Conservation (phyloP, 306 rosid genomes). For the Prunus armeniaca region DNA sequence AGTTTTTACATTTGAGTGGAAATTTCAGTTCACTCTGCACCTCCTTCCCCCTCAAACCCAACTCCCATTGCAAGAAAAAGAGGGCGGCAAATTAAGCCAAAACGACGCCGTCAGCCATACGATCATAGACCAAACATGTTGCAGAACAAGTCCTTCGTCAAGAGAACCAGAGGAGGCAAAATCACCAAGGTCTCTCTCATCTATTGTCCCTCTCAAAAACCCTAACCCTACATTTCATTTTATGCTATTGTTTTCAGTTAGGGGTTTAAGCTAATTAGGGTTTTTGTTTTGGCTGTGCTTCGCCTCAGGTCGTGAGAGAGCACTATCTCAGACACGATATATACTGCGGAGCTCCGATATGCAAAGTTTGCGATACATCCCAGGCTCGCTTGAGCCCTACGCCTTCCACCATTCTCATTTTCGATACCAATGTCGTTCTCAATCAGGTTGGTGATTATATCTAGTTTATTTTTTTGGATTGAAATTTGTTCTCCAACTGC, state of each 20-base stretch:
- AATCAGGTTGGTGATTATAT: slow-evolving; percentile 45
- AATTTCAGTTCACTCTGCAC: background rate
- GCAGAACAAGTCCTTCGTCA: slow-evolving; percentile 76
- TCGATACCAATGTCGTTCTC: slow-evolving; percentile 94
- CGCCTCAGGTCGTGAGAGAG: slow-evolving; percentile 73
- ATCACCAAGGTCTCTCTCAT: slow-evolving; percentile 55
- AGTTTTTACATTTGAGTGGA: background rate
- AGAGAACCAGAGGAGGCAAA: slow-evolving; percentile 77
- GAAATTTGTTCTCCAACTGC: background rate
- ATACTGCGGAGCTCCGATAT: slow-evolving; percentile 74
- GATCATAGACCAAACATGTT: slow-evolving; percentile 41
- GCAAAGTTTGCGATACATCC: slow-evolving; percentile 57
- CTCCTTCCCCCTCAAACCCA: background rate
- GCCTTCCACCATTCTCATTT: slow-evolving; percentile 65
- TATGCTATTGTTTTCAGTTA: background rate
- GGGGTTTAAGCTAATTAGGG: background rate
- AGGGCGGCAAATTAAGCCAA: background rate
- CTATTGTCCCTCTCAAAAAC: slow-evolving; percentile 7
- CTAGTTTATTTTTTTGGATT: background rate
- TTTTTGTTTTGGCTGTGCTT: background rate
- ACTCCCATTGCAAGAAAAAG: background rate
- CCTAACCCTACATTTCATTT: background rate
- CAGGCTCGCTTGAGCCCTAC: slow-evolving; percentile 59
- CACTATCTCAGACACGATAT: slow-evolving; percentile 91
- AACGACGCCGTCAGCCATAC: background rate